Conservation (phyloP, 163 green algal genomes). For the Volvox carteri region DNA sequence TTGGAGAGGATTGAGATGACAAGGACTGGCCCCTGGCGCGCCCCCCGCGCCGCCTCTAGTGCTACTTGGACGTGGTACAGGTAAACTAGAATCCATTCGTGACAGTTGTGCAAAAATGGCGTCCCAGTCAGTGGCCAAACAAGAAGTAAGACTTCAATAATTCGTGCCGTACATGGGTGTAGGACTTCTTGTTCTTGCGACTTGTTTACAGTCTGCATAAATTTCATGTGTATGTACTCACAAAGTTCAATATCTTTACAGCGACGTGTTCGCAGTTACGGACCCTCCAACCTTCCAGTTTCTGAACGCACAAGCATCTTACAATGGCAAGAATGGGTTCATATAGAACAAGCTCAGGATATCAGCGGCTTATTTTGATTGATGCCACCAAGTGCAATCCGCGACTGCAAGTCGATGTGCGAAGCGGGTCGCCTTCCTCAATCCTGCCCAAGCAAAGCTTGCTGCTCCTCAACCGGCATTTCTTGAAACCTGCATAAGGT, state of each 20-base stretch:
- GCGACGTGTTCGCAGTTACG: no score
- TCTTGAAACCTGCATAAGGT: constrained; percentile 32
- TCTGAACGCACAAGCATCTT: neutral
- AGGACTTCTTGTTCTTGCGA: neutral
- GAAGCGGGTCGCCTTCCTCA: neutral
- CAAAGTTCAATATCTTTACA: no score
- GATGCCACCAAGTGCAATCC: no score
- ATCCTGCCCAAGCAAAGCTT: neutral
- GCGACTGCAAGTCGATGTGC: neutral
- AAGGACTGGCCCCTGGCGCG: neutral
- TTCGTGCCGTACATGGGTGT: neutral
- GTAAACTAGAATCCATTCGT: constrained; percentile 35
- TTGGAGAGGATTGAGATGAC: constrained; percentile 43
- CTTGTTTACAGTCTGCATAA: no score
- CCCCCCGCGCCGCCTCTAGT: neutral
- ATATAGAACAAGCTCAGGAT: no score
- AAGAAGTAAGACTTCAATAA: neutral
- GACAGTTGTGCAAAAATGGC: neutral
- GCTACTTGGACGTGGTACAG: constrained; percentile 1
- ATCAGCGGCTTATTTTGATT: no score
- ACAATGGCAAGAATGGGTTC: no score
- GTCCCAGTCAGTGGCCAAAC: neutral
- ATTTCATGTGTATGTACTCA: no score
- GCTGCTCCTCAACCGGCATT: constrained; percentile 2
- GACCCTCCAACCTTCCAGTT: constrained; percentile 1